Evolutionary conservation across 768 basidiomycete species (phyloP).

Genomic region (Lyophyllum decastes): DNA sequence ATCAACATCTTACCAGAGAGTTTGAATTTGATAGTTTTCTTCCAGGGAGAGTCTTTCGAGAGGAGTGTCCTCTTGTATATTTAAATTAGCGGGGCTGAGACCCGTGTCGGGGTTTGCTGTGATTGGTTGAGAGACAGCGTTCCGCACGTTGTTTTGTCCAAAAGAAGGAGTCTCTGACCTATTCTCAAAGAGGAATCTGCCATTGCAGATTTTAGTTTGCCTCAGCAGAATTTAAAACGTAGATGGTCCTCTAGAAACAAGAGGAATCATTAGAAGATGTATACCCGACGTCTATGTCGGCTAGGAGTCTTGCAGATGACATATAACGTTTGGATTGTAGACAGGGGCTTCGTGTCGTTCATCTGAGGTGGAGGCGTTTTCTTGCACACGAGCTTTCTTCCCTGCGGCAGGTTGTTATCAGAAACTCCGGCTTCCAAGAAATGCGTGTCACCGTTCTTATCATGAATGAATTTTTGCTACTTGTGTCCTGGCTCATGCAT

Average conservation of each 20-base stretch:
- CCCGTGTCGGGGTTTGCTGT: no score
- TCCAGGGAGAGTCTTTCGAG: conserved; percentile 24
- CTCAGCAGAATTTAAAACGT: no score
- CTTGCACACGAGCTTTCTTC: conserved; percentile 36
- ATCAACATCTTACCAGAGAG: no score
- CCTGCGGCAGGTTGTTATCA: conserved; percentile 16
- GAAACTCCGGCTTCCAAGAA: conserved; percentile 24
- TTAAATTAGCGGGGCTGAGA: conserved; percentile 52
- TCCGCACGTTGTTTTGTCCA: no score
- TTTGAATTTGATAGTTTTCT: conserved; percentile 45
- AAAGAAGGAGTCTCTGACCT: no score
- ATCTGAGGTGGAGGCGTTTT: conserved; percentile 34
- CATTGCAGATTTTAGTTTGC: no score
- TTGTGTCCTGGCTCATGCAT: neutral
- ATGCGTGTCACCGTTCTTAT: conserved; percentile 24
- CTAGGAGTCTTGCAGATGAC: no score
- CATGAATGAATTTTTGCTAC: conserved; percentile 13
- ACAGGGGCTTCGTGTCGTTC: conserved; percentile 45
- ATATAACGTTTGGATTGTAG: conserved; percentile 55
- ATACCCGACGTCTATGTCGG: no score
- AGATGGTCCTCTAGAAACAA: no score
- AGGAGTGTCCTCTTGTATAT: conserved; percentile 36
- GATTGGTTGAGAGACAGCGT: no score
- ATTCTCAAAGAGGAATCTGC: no score
- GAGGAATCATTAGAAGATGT: no score